A percentile compares a stretch with the other conserved stretches of the same genome.
Conservation (phyloP, 495 filamentous ascomycete genomes). For the Penicillium desertorum region DNA sequence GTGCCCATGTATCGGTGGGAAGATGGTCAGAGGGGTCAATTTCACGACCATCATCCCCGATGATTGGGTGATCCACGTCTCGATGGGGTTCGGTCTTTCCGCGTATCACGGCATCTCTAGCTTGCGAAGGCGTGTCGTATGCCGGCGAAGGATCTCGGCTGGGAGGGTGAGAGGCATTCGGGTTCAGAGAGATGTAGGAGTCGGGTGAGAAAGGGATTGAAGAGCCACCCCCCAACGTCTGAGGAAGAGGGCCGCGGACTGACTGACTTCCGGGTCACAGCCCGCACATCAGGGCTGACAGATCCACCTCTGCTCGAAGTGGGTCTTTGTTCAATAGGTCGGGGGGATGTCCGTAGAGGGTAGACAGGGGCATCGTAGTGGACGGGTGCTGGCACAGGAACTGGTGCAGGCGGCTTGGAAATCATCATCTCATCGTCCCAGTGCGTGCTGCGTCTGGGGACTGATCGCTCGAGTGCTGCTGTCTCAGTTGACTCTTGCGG, state of each 20-base stretch:
- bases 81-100: slow-evolving; percentile 36
- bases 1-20: slow-evolving; percentile 87
- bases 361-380: slow-evolving; percentile 32
- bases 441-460: slow-evolving; percentile 30
- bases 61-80: slow-evolving; percentile 56
- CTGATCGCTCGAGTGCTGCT: slow-evolving; percentile 26
- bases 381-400: slow-evolving; percentile 22
- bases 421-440: slow-evolving; percentile 37
- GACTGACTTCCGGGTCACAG: slow-evolving; percentile 66
- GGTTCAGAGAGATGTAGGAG: slow-evolving; percentile 58
- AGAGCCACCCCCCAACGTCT: slow-evolving; percentile 52
- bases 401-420: slow-evolving; percentile 23
- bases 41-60: slow-evolving; percentile 78
- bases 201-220: slow-evolving; percentile 86
- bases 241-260: slow-evolving; percentile 66
- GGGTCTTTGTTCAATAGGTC: slow-evolving; percentile 28
- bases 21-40: slow-evolving; percentile 94
- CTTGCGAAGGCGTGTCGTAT: slow-evolving; percentile 47
- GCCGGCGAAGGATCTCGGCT: slow-evolving; percentile 34
- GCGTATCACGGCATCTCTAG: slow-evolving; percentile 39
- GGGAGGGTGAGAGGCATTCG: slow-evolving; percentile 36
- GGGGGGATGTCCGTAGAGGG: slow-evolving; percentile 41
- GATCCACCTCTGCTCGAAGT: slow-evolving; percentile 34
- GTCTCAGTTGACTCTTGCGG: slow-evolving; percentile 57
- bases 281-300: slow-evolving; percentile 62